Base-by-base conservation (phyloP, 192 early-diverging fungal species). In the Podochytrium sp. region DNA sequence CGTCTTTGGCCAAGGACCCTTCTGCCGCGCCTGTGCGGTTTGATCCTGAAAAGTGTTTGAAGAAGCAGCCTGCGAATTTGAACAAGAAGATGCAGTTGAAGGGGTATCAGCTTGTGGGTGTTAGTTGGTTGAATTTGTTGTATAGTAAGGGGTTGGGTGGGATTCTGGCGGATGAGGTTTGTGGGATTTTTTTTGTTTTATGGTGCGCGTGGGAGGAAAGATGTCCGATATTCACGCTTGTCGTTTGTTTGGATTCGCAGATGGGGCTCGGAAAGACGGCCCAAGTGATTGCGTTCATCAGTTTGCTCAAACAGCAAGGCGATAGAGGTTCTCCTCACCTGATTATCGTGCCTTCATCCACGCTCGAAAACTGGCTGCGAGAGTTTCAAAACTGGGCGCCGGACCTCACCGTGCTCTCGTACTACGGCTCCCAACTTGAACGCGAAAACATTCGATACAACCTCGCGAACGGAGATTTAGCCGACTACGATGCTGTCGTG, bases 181-280 rank as follows among this genome's bases (percentile, higher is more conserved):
- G 55, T 47, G n/a, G 16, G 6, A 25, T 43, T 47, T 30, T 41
- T 29, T 27, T n/a, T n/a, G n/a, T n/a, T n/a, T n/a, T n/a, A n/a
- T n/a, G n/a, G n/a, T n/a, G n/a, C n/a, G n/a, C n/a, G n/a, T n/a
- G n/a, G n/a, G n/a, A n/a, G n/a, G n/a, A n/a, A 37, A 88, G 87
- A 0, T 89, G 90, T 23, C 1, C 23, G 1, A 23, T 23, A 49
- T 49, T 23, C n/a, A 16, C 47, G 23, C 23, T 49, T 37, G 25
- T 18, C 59, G 38, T 2, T 61, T 7, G 14, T 38, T 20, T 39
- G 38, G 38, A 39, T 3, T 65, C 23, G 29, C 89, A 89, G 84
- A 96, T 97, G 94, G 94, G 95, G 32, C 87, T 97, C 25, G 95
- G 95, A 25, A 97, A 97, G 79, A 97, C 94, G 18, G 92, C 92